These are phyloP conservation scores for Populus trichocarpa DNA, from an alignment of 441 rosid genomes.

Conservation along the genomic window DNA sequence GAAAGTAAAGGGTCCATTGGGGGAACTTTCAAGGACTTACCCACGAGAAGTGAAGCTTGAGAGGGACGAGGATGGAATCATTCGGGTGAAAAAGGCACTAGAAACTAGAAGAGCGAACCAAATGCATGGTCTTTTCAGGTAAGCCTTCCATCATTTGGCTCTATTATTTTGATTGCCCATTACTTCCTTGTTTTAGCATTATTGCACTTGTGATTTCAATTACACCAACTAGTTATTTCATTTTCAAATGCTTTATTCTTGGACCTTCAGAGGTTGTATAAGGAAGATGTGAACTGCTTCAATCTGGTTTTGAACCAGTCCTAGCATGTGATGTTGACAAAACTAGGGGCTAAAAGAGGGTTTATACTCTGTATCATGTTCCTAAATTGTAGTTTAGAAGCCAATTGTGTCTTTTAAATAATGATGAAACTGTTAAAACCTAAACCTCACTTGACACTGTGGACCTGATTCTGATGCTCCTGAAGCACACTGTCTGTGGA, in stretches of 20 bases:
- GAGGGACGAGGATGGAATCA: conserved; percentile 55
- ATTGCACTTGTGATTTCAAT: not conserved
- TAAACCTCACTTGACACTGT: not conserved
- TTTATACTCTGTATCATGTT: not conserved
- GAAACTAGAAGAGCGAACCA: conserved; percentile 92
- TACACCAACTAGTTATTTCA: not conserved
- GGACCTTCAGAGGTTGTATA: not conserved
- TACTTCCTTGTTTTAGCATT: not conserved
- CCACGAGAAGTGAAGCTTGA: conserved; percentile 77
- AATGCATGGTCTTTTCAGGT: conserved; percentile 99
- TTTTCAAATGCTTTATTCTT: not conserved
- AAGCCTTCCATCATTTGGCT: conserved; percentile 7
- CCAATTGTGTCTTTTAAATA: not conserved
- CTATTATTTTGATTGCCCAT: not conserved
- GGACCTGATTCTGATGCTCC: not conserved
- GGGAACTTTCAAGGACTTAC: conserved; percentile 67
- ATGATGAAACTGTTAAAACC: not conserved
- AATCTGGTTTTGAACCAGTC: not conserved
- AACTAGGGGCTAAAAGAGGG: not conserved
- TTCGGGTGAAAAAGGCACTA: conserved; percentile 62
- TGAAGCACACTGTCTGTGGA: not conserved
- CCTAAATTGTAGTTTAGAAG: not conserved
- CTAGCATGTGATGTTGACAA: not conserved
- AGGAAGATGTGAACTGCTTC: not conserved
- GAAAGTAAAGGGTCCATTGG: conserved; percentile 86